Evolutionary conservation across 352 stramenopile genomes (phyloP).

Genomic region (Phytophthora pistaciae): DNA sequence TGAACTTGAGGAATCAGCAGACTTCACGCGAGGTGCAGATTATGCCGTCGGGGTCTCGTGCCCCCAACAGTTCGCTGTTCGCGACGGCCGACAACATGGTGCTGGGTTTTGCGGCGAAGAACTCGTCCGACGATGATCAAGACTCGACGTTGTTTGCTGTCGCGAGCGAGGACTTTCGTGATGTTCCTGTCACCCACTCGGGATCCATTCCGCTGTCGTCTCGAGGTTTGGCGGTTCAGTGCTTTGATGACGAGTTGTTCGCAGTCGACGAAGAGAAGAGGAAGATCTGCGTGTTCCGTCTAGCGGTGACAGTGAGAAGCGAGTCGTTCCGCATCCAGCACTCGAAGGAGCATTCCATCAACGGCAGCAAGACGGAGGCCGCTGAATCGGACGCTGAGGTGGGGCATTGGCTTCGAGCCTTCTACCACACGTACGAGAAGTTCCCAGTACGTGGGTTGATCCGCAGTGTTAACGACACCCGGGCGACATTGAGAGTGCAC

Average conservation of each 20-base stretch:
- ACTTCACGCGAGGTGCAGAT: constrained; percentile 42
- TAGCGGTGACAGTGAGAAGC: constrained; percentile 54
- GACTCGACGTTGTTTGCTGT: constrained; percentile 25
- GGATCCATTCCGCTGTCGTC: constrained; percentile 12
- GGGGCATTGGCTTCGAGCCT: constrained; percentile 36
- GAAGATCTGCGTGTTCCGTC: constrained; percentile 23
- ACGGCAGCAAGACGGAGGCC: constrained; percentile 18
- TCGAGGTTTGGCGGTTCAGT: constrained; percentile 20
- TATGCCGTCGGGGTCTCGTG: constrained; percentile 13
- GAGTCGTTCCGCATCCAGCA: constrained; percentile 66
- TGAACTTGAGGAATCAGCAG: constrained; percentile 59
- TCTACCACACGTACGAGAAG: constrained; percentile 47
- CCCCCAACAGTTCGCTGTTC: constrained; percentile 25
- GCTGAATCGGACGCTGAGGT: constrained; percentile 15
- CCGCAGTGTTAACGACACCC: constrained; percentile 35
- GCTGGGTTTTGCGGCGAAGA: constrained; percentile 29
- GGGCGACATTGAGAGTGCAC: constrained; percentile 29
- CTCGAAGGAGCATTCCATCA: constrained; percentile 31
- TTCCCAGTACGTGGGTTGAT: constrained; percentile 43
- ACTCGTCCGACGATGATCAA: not conserved
- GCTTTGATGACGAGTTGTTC: constrained; percentile 43
- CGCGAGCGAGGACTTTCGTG: constrained; percentile 49
- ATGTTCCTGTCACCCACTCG: constrained; percentile 35
- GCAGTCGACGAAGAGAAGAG: constrained; percentile 25
- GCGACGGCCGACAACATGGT: constrained; percentile 43